A percentile compares a stretch with the other conserved stretches of the same genome.
Conservation (phyloP, 345 rosid genomes). For the Draba incana region DNA sequence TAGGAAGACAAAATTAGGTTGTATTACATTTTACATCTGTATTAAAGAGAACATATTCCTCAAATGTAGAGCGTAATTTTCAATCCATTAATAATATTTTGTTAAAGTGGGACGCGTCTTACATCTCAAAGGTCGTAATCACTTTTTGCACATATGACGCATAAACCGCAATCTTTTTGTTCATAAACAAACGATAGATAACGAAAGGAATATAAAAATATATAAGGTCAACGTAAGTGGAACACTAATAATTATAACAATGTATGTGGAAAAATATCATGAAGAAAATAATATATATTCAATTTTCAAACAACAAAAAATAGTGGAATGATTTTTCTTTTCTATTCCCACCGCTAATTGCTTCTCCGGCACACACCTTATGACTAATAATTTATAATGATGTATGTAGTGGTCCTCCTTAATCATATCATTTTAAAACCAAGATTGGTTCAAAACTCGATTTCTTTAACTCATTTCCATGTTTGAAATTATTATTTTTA, state of each 20-base stretch:
- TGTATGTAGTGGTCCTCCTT: slow-evolving; percentile 33
- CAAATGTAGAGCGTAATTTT: slow-evolving; percentile 7
- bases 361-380: slow-evolving; percentile 30
- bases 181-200: slow-evolving; percentile 35
- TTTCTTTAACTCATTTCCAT: slow-evolving; percentile 14
- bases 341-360: slow-evolving; percentile 37
- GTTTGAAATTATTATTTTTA: slow-evolving; percentile 16
- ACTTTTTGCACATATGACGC: slow-evolving; percentile 35
- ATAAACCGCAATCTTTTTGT: slow-evolving; percentile 33
- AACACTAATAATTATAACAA: slow-evolving; percentile 12
- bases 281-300: neutral
- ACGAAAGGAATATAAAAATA: slow-evolving; percentile 19
- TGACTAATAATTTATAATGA: slow-evolving; percentile 34
- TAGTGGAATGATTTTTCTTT: slow-evolving; percentile 29
- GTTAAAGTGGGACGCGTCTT: slow-evolving; percentile 37
- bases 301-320: neutral
- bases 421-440: slow-evolving; percentile 21
- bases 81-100: slow-evolving; percentile 1
- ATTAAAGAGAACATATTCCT: slow-evolving; percentile 35
- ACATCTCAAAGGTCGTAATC: slow-evolving; percentile 36
- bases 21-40: slow-evolving; percentile 10
- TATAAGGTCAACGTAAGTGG: slow-evolving; percentile 40
- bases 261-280: slow-evolving; percentile 33
- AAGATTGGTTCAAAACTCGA: slow-evolving; percentile 38
- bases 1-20: slow-evolving; percentile 36